Evolutionary conservation across 1,284 basidiomycete genomes (phyloP), one percentile per base, ranked within the genome.

Genomic region (Boletus sp.): DNA sequence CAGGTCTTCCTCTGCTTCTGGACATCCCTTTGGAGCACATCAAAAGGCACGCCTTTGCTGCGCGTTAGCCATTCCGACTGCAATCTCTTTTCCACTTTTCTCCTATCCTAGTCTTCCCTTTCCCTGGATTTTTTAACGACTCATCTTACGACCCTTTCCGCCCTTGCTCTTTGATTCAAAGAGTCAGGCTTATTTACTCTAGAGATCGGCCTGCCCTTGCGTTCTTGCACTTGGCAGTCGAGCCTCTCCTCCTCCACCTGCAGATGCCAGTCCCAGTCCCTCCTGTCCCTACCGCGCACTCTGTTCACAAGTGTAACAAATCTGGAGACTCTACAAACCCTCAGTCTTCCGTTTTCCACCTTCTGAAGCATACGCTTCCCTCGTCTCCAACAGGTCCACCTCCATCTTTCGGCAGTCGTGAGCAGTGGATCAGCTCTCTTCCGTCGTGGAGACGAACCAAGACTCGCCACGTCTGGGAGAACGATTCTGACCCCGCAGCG

Each of bases 11-110:
- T 68, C 65, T 66, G 68, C 69, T 70, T 70, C 69, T 68, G 70
- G 64, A 13, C 49, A 33, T 56, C 58, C 57, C 44, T 51, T 41
- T 43, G 59, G 62, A 72, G 67, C 61, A 65, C 53, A 33, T 35
- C 49, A 91, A 91, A 91, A 90, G 88, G 89, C 89, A 91, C 89
- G 89, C 89, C 89, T 91, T 91, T 80, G 86, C 80, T 91, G 89
- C 80, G 89, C 89, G 89, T 91, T 79, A 79, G 88, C 88, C 89
- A 87, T 73, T 59, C 44, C 68, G 67, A 61, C 76, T 71, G 68
- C 71, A 68, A 48, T 58, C 41, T 52, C 60, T 53, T 50, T 53
- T 42, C 62, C 71, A 63, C 67, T 57, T 61, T 60, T 57, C 68
- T 70, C 67, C 61, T 73, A 72, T 67, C 57, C 56, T 64, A 71